Percentiles rank a stretch among this genome's conserved stretches.
Conservation (phyloP, 495 filamentous ascomycete species). For the Chaetomium tenue region DNA sequence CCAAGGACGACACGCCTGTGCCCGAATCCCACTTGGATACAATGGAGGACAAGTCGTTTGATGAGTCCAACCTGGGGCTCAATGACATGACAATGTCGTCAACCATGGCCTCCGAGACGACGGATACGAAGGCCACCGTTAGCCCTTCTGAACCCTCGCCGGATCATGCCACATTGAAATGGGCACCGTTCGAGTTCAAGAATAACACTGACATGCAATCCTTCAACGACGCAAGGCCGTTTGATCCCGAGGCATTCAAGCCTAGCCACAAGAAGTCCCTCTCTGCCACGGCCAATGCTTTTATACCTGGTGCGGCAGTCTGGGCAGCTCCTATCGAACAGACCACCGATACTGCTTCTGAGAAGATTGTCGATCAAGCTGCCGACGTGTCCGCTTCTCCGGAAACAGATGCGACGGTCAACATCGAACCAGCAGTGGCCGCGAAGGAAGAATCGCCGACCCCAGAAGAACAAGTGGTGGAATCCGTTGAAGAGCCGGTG, state of each 20-base stretch:
- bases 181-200: conserved; percentile 49
- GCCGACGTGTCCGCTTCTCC: conserved; percentile 31
- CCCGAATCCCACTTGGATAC: conserved; percentile 21
- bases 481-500: conserved; percentile 23
- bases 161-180: conserved; percentile 39
- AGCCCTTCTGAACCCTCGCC: conserved; percentile 47
- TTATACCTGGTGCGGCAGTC: conserved; percentile 57
- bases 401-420: conserved; percentile 28
- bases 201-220: conserved; percentile 37
- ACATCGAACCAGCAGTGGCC: conserved; percentile 9
- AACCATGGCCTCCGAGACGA: conserved; percentile 46
- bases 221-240: conserved; percentile 45
- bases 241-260: conserved; percentile 39
- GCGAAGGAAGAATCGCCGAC: conserved; percentile 1
- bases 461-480: conserved; percentile 13
- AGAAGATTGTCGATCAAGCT: conserved; percentile 35
- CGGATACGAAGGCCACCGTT: conserved; percentile 49
- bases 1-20: conserved; percentile 36
- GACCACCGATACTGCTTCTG: conserved; percentile 43
- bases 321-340: conserved; percentile 37
- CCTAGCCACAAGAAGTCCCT: conserved; percentile 58
- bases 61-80: conserved; percentile 44
- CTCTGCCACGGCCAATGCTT: conserved; percentile 66
- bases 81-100: conserved; percentile 46
- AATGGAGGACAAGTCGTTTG: conserved; percentile 41